Conservation (phyloP, 345 rosid genomes). For the Populus simonii region DNA sequence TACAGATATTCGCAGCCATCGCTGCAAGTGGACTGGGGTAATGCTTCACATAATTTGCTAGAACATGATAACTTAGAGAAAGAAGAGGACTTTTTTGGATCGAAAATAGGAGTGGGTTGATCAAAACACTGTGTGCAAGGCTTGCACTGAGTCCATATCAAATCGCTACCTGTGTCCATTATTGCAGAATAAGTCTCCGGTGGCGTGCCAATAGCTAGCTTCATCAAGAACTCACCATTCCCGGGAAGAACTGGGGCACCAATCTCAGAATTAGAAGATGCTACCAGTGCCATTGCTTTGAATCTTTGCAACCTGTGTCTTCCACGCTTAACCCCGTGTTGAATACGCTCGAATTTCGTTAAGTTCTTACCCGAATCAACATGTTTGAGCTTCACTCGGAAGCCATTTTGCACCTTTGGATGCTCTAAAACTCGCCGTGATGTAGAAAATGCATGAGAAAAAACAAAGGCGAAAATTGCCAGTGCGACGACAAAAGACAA, state of each 20-base stretch:
- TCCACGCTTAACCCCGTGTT: conserved; percentile 65
- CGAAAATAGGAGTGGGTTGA: conserved; percentile 73
- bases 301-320: conserved; percentile 52
- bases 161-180: conserved; percentile 85
- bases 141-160: conserved; percentile 95
- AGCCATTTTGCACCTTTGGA: conserved; percentile 24
- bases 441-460: conserved; percentile 12
- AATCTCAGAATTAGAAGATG: conserved; percentile 27
- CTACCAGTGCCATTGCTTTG: conserved; percentile 43
- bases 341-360: conserved; percentile 64
- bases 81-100: conserved; percentile 64
- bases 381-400: conserved; percentile 51
- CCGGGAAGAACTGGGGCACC: conserved; percentile 58
- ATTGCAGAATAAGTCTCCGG: conserved; percentile 56
- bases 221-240: conserved; percentile 78
- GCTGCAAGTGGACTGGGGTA: conserved; percentile 47
- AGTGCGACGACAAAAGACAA: neutral
- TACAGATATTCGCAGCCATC: conserved; percentile 65
- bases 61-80: conserved; percentile 59
- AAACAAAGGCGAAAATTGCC: neutral
- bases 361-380: conserved; percentile 74
- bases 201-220: conserved; percentile 69
- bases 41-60: conserved; percentile 49
- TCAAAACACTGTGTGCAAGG: conserved; percentile 68
- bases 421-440: conserved; percentile 22